Evolutionary conservation across 1,139 yeast species (phyloP).

Genomic region (Candida anutae): DNA sequence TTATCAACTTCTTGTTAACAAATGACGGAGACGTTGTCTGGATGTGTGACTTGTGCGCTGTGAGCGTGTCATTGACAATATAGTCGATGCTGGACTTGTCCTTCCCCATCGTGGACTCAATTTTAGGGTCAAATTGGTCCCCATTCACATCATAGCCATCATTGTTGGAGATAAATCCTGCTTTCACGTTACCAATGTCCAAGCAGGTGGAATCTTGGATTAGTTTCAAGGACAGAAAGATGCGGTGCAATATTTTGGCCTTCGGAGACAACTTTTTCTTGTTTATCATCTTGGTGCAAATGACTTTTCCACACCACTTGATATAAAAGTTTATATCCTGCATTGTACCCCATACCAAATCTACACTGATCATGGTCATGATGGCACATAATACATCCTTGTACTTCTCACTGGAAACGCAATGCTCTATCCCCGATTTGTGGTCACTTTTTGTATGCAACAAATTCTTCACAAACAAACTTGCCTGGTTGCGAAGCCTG

Average conservation of each 20-base stretch:
- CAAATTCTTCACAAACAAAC: constrained; percentile 51
- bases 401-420: constrained; percentile 62
- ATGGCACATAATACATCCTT: constrained; percentile 82
- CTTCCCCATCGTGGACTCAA: constrained; percentile 2
- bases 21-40: constrained; percentile 31
- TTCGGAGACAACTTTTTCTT: constrained; percentile 66
- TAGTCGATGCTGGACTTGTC: constrained; percentile 39
- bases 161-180: constrained; percentile 24
- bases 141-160: constrained; percentile 35
- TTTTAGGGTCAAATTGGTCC: constrained; percentile 20
- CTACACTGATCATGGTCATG: constrained; percentile 81
- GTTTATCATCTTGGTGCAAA: constrained; percentile 57
- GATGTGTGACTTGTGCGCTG: constrained; percentile 2
- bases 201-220: constrained; percentile 69
- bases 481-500: constrained; percentile 67
- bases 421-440: constrained; percentile 35
- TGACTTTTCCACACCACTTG: constrained; percentile 69
- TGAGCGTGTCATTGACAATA: constrained; percentile 28
- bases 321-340: constrained; percentile 74
- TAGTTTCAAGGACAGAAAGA: constrained; percentile 66
- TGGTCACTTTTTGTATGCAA: constrained; percentile 28
- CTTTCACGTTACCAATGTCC: constrained; percentile 34
- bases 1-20: constrained; percentile 37
- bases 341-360: constrained; percentile 89
- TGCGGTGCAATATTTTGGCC: constrained; percentile 70